phyloP scores from a whole-genome alignment of 2,329 filamentous ascomycete genomes.

The Sporothrix dimorphospora region DNA sequence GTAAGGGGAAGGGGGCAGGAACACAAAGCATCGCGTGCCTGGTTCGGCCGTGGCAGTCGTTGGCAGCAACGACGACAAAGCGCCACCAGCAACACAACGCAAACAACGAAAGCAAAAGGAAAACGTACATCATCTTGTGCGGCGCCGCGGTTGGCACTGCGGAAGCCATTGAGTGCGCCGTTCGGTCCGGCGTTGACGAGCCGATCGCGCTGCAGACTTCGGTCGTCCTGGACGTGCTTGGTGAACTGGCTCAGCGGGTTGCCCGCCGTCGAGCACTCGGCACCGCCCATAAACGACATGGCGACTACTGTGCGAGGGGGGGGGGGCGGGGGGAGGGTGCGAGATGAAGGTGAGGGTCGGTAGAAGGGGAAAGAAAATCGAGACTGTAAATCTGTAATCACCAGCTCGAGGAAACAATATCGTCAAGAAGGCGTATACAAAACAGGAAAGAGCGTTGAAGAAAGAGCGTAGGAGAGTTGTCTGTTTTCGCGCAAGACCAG shows the following conservation, averaged over 20 bases:
- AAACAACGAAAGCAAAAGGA: background rate
- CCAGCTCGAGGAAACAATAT: conserved; percentile 2
- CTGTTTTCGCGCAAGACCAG: background rate
- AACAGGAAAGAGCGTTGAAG: background rate
- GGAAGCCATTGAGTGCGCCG: conserved; percentile 74
- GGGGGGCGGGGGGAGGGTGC: background rate
- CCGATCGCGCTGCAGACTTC: conserved; percentile 88
- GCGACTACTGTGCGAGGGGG: background rate
- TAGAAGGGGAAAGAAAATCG: background rate
- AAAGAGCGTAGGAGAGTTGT: background rate
- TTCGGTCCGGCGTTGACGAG: conserved; percentile 75
- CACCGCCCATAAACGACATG: conserved; percentile 96
- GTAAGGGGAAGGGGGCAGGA: too few relatives aligned
- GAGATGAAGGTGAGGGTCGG: background rate
- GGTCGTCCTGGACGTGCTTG: conserved; percentile 96
- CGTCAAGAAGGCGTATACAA: background rate
- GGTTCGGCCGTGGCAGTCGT: too few relatives aligned
- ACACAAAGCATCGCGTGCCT: conserved; percentile 34
- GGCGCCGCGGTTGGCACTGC: conserved; percentile 68
- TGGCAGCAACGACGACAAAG: background rate
- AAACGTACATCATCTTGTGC: conserved; percentile 71
- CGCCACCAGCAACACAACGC: conserved; percentile 28
- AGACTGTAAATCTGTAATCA: background rate
- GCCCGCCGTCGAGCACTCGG: conserved; percentile 93
- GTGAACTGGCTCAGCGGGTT: conserved; percentile 97